Percentiles rank a stretch among this genome's conserved stretches.
Evolutionary conservation across 257 asterid species (phyloP).

Genomic region (Solanum piurae): DNA sequence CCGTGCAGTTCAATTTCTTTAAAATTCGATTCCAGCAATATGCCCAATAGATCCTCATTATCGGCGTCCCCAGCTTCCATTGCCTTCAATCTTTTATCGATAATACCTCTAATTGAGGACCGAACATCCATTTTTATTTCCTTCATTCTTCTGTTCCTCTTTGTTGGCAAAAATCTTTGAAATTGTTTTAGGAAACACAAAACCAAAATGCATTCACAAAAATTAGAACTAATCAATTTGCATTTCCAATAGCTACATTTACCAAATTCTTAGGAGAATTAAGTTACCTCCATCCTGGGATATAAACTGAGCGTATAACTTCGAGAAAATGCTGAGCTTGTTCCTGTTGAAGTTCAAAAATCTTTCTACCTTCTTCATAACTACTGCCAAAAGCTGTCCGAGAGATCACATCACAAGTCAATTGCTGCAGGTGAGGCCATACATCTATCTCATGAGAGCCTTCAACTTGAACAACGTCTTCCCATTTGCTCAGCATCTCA

Average conservation of each 20-base stretch:
- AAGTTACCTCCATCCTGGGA: conserved; percentile 13
- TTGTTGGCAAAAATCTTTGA: conserved; percentile 30
- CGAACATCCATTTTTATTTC: conserved; percentile 1
- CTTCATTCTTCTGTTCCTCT: conserved; percentile 18
- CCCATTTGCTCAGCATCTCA: conserved; percentile 18
- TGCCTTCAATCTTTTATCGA: conserved; percentile 21
- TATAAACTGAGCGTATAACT: neutral
- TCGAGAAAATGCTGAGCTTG: neutral
- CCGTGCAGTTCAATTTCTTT: conserved; percentile 7
- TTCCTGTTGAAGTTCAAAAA: conserved; percentile 27
- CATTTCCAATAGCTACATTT: neutral
- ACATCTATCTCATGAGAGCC: conserved; percentile 2
- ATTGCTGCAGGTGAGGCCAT: conserved; percentile 28
- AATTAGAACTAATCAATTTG: neutral
- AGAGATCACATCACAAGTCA: conserved; percentile 29
- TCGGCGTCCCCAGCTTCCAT: neutral
- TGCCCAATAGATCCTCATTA: conserved; percentile 10
- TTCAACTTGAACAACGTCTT: neutral
- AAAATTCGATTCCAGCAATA: conserved; percentile 5
- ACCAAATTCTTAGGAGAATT: neutral
- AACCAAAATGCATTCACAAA: neutral
- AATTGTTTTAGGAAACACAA: neutral
- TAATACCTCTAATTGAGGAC: conserved; percentile 9
- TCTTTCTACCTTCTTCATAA: conserved; percentile 37
- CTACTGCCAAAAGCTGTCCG: conserved; percentile 46